These are phyloP conservation scores for Aspergillus ostianus DNA, from an alignment of 495 filamentous ascomycete genomes.

Conservation along the genomic window DNA sequence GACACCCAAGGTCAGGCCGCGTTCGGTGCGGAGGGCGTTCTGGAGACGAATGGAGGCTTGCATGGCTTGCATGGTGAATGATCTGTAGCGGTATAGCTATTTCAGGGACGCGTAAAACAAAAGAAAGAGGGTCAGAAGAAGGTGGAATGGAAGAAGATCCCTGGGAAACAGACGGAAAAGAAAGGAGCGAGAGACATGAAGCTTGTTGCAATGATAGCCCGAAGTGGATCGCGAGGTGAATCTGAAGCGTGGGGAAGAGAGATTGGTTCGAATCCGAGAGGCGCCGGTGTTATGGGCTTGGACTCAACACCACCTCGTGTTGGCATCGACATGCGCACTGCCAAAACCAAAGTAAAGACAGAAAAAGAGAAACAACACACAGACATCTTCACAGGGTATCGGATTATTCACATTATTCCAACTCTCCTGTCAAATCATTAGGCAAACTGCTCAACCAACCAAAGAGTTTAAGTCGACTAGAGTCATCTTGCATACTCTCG, in stretches of 20 bases:
- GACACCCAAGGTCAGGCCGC: not conserved
- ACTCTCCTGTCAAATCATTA: not conserved
- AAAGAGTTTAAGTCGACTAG: not conserved
- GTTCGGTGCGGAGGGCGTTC: not conserved
- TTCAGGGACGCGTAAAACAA: too few relatives aligned
- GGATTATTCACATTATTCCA: not conserved
- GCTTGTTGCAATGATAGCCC: not conserved
- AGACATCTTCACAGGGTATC: not conserved
- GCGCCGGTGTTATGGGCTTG: too few relatives aligned
- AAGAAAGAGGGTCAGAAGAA: not conserved
- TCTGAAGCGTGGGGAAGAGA: not conserved
- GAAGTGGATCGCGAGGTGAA: not conserved
- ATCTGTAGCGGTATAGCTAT: not conserved
- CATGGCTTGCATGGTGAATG: not conserved
- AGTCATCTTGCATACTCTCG: not conserved
- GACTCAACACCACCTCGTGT: too few relatives aligned
- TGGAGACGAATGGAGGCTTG: not conserved
- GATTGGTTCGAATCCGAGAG: too few relatives aligned
- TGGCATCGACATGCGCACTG: too few relatives aligned
- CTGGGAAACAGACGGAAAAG: too few relatives aligned
- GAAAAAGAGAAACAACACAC: not conserved
- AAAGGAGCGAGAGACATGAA: not conserved
- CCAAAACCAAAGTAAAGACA: not conserved
- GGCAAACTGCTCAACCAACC: conserved; percentile 21
- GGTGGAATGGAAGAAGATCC: not conserved